Conservation (phyloP, 768 basidiomycete species). For the Leccinum uliginosum region DNA sequence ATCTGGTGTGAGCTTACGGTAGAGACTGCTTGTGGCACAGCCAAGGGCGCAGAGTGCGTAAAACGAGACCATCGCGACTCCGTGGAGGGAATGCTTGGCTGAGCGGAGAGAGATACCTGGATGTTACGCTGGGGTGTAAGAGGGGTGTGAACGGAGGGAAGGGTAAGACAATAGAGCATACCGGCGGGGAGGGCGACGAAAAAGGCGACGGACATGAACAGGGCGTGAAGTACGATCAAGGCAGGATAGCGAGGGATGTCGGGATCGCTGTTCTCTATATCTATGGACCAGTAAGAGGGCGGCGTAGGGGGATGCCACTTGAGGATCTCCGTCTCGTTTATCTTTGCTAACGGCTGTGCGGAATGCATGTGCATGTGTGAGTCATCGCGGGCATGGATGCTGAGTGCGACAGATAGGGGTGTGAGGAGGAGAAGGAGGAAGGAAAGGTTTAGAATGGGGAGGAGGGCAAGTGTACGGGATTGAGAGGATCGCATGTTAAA, state of each 20-base stretch:
- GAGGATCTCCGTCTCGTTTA: slow-evolving; percentile 77
- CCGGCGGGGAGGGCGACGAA: slow-evolving; percentile 79
- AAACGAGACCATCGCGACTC: slow-evolving; percentile 56
- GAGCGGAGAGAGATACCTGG: slow-evolving; percentile 79
- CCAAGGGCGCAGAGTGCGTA: slow-evolving; percentile 60
- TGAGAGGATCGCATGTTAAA: slow-evolving; percentile 8
- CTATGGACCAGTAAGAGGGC: slow-evolving; percentile 79
- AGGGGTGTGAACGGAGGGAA: not conserved
- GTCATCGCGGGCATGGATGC: slow-evolving; percentile 18
- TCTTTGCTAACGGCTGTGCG: slow-evolving; percentile 46
- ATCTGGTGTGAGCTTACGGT: slow-evolving; percentile 76
- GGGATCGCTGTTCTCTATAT: slow-evolving; percentile 53
- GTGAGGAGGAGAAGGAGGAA: not conserved
- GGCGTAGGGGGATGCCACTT: slow-evolving; percentile 65
- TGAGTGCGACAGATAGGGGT: slow-evolving; percentile 14
- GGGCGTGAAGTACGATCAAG: slow-evolving; percentile 69
- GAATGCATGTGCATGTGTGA: slow-evolving; percentile 46
- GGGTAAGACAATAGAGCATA: slow-evolving; percentile 32
- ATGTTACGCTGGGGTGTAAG: not conserved
- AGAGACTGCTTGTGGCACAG: slow-evolving; percentile 62
- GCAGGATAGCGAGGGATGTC: slow-evolving; percentile 51
- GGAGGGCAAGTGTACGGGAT: not conserved
- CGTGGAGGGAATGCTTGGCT: slow-evolving; percentile 63
- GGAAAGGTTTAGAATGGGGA: not conserved
- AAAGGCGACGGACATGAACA: slow-evolving; percentile 75